Percentiles rank a stretch among this genome's conserved stretches.
phyloP scores from a whole-genome alignment of 1,284 basidiomycete species.

The Phylloboletellus chloephorus region DNA sequence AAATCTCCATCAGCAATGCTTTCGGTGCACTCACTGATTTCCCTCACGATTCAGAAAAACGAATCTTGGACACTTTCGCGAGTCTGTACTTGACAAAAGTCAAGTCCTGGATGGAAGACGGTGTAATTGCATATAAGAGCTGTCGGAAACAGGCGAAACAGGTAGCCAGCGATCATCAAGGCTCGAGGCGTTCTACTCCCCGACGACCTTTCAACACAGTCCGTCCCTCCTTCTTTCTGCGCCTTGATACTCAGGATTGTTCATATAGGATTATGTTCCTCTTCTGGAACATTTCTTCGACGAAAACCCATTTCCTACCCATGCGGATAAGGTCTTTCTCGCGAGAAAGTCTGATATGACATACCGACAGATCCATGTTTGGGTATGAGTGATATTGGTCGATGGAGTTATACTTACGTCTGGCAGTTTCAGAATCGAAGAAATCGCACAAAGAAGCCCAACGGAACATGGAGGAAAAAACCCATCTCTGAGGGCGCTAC shows the following conservation, averaged over 20 bases:
- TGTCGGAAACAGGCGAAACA: too few species aligned
- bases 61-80: too few species aligned
- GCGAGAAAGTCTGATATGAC: conserved; percentile 46
- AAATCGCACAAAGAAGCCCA: conserved; percentile 33
- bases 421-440: conserved; percentile 45
- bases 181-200: too few species aligned
- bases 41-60: too few species aligned
- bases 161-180: too few species aligned
- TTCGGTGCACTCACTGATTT: too few species aligned
- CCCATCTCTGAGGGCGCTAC: conserved; percentile 13
- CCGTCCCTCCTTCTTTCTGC: background rate
- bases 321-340: conserved; percentile 38
- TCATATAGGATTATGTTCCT: conserved; percentile 40
- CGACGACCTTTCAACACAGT: too few species aligned
- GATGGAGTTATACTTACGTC: background rate
- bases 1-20: too few species aligned
- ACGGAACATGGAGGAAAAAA: conserved; percentile 13
- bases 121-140: too few species aligned
- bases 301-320: conserved; percentile 45
- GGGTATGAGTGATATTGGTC: conserved; percentile 37
- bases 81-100: too few species aligned
- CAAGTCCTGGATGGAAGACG: too few species aligned
- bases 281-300: conserved; percentile 47
- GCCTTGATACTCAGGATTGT: background rate
- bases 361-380: conserved; percentile 51